phyloP scores from a whole-genome alignment of 139 green algal species.

The Chlorella sp. region DNA sequence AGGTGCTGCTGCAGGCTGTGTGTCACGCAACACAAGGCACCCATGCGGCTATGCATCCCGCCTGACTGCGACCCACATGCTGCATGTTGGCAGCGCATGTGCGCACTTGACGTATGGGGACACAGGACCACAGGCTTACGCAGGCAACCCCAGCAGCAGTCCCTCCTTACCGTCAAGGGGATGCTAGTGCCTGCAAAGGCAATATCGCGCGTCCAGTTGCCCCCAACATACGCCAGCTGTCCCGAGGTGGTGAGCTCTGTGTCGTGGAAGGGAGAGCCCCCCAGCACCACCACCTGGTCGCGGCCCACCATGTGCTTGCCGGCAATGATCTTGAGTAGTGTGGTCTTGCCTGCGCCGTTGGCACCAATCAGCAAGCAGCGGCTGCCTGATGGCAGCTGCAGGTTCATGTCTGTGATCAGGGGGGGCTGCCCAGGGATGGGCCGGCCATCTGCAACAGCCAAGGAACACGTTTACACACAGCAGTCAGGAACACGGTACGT shows the following conservation, averaged over 20 bases:
- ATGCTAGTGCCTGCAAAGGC: conserved; percentile 87
- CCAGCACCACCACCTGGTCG: conserved; percentile 53
- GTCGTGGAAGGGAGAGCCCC: conserved; percentile 87
- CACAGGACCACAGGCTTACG: too few relatives aligned
- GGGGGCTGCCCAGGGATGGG: not conserved
- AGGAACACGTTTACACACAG: not conserved
- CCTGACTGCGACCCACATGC: too few relatives aligned
- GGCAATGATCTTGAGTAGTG: conserved; percentile 78
- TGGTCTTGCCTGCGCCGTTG: conserved; percentile 74
- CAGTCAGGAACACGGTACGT: too few relatives aligned
- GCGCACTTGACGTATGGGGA: too few relatives aligned
- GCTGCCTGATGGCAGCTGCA: not conserved
- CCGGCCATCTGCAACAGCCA: not conserved
- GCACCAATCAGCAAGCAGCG: not conserved
- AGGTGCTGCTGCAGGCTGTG: too few relatives aligned
- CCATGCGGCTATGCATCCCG: too few relatives aligned
- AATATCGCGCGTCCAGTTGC: conserved; percentile 90
- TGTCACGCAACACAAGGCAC: too few relatives aligned
- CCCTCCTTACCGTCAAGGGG: conserved; percentile 70
- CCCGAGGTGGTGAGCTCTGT: conserved; percentile 77
- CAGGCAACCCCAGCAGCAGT: too few relatives aligned
- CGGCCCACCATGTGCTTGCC: conserved; percentile 88
- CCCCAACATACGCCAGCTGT: conserved; percentile 85
- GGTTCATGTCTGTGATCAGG: not conserved
- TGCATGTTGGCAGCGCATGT: too few relatives aligned